phyloP scores from a whole-genome alignment of 2,329 filamentous ascomycete species.

The Fusarium miscanthi region DNA sequence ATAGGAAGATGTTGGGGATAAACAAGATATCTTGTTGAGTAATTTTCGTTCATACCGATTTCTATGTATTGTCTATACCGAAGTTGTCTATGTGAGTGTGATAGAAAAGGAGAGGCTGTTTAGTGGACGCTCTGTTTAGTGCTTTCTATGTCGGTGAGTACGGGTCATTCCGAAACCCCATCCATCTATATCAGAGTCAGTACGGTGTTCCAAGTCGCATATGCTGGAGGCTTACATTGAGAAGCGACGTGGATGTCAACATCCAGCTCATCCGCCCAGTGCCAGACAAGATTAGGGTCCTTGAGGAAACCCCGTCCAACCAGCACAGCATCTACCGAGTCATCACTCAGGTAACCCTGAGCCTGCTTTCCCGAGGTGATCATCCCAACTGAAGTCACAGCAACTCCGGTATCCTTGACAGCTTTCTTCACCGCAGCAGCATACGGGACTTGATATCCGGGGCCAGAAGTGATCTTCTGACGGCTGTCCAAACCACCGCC shows the following conservation, averaged over 20 bases:
- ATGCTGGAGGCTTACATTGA: constrained; percentile 39
- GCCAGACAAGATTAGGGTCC: constrained; percentile 64
- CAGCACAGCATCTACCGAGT: constrained; percentile 59
- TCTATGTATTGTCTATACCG: background rate
- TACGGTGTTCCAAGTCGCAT: background rate
- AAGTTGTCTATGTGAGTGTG: background rate
- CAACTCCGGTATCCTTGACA: constrained; percentile 65
- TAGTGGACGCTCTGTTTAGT: constrained; percentile 3
- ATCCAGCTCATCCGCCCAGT: constrained; percentile 63
- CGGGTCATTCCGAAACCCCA: constrained; percentile 44
- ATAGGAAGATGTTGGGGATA: background rate
- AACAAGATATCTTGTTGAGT: background rate
- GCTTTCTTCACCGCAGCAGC: constrained; percentile 74
- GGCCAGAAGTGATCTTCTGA: constrained; percentile 67
- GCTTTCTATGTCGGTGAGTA: constrained; percentile 38
- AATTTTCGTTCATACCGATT: background rate
- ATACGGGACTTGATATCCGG: constrained; percentile 76
- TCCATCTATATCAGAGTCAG: constrained; percentile 33
- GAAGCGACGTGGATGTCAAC: constrained; percentile 58
- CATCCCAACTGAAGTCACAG: constrained; percentile 57
- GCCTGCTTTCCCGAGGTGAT: constrained; percentile 58
- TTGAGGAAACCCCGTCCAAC: constrained; percentile 65
- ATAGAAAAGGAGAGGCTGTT: rapidly evolving
- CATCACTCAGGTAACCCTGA: constrained; percentile 57
- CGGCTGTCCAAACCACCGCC: constrained; percentile 71